Conservation (phyloP, 1,139 yeast genomes). For the Diutina sp. region DNA sequence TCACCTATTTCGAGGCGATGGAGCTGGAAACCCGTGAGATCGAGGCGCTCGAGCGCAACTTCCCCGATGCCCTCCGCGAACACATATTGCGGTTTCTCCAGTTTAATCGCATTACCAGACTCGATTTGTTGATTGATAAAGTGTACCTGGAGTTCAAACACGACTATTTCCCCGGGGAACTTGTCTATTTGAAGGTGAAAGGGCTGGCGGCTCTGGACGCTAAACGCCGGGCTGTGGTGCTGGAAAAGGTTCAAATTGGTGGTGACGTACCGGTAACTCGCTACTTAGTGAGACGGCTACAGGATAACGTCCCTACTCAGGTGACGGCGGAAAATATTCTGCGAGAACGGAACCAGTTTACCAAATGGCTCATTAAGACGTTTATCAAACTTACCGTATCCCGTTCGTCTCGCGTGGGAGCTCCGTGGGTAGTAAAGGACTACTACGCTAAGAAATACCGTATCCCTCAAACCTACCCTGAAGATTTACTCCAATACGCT, state of each 20-base stretch:
- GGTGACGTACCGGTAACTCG: conserved; percentile 39
- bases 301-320: conserved; percentile 44
- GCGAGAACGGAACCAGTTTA: conserved; percentile 77
- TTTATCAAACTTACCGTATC: conserved; percentile 77
- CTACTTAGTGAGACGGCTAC: conserved; percentile 50
- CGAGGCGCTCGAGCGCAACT: conserved; percentile 59
- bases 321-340: conserved; percentile 64
- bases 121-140: conserved; percentile 79
- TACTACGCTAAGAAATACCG: conserved; percentile 53
- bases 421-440: conserved; percentile 93
- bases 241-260: conserved; percentile 32
- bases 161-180: conserved; percentile 89
- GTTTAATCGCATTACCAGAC: conserved; percentile 70
- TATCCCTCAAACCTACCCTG: conserved; percentile 46
- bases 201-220: conserved; percentile 6
- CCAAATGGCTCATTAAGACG: conserved; percentile 81
- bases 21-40: conserved; percentile 63
- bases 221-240: conserved; percentile 23
- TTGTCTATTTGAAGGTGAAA: conserved; percentile 45
- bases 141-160: conserved; percentile 63
- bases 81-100: conserved; percentile 80
- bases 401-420: conserved; percentile 76
- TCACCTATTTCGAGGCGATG: conserved; percentile 82
- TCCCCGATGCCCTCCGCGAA: conserved; percentile 86
- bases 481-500: conserved; percentile 28